Conservation (phyloP, 2,329 filamentous ascomycete species). For the Dactylellina sp. region DNA sequence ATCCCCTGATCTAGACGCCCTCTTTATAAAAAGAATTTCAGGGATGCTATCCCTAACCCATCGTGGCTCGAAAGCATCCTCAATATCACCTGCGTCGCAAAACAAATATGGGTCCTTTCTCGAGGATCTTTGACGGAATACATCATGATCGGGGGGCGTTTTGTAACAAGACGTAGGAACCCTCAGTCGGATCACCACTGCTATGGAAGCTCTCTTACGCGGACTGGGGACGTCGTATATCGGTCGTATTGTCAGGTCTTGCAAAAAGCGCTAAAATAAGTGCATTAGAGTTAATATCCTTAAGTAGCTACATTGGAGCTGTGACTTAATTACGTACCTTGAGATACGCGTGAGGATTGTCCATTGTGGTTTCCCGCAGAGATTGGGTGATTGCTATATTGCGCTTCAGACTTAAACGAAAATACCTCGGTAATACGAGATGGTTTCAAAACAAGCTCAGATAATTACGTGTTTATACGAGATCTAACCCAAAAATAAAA, state of each 20-base stretch:
- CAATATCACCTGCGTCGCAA: constrained; percentile 63
- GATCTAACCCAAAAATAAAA: too few relatives aligned
- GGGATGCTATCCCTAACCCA: constrained; percentile 76
- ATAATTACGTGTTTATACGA: too few relatives aligned
- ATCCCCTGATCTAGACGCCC: constrained; percentile 74
- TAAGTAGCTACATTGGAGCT: not conserved
- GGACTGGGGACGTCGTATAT: constrained; percentile 24
- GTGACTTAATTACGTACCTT: constrained; percentile 21
- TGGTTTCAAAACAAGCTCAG: too few relatives aligned
- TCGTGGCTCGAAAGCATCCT: constrained; percentile 72
- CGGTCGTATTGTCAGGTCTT: constrained; percentile 32
- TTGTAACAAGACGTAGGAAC: constrained; percentile 68
- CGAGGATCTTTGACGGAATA: constrained; percentile 60
- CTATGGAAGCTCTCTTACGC: constrained; percentile 71
- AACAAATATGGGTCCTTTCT: constrained; percentile 30
- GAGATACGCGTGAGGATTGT: constrained; percentile 35
- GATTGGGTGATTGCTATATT: too few relatives aligned
- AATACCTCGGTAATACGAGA: too few relatives aligned
- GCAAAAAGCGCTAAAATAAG: constrained; percentile 25
- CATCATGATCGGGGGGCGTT: constrained; percentile 56
- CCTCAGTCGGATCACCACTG: constrained; percentile 73
- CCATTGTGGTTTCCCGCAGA: constrained; percentile 14
- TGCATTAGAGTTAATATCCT: not conserved
- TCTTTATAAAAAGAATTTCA: constrained; percentile 78
- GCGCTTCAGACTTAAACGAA: too few relatives aligned